These are phyloP conservation scores for Candida tetrigidarum DNA, from an alignment of 1,139 yeast genomes.

Conservation along the genomic window DNA sequence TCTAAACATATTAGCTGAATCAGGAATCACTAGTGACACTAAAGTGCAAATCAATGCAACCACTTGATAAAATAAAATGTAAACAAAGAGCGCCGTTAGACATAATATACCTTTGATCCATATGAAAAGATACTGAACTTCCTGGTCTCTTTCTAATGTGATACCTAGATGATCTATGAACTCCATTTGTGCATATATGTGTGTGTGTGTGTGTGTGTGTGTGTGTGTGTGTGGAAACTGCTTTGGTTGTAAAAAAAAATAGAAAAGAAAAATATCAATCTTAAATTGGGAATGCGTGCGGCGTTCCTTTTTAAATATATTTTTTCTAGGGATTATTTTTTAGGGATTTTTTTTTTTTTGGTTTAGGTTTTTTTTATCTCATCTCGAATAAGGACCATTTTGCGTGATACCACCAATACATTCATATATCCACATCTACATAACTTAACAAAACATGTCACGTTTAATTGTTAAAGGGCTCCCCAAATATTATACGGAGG, in stretches of 20 bases:
- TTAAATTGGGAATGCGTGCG: constrained; percentile 6
- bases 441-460: constrained; percentile 70
- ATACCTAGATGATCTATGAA: constrained; percentile 27
- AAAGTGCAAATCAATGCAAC: constrained; percentile 24
- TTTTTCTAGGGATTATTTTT: too few relatives aligned
- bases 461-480: constrained; percentile 95
- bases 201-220: too few relatives aligned
- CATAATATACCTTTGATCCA: constrained; percentile 25
- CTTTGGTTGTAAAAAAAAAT: constrained; percentile 4
- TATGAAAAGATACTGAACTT: constrained; percentile 11
- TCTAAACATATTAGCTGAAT: constrained; percentile 27
- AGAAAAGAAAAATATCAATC: not conserved
- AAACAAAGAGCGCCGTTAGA: constrained; percentile 20
- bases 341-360: not conserved
- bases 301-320: too few relatives aligned
- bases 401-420: too few relatives aligned
- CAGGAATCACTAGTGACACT: constrained; percentile 29
- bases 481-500: constrained; percentile 82
- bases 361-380: constrained; percentile 7
- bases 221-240: not conserved
- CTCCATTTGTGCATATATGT: constrained; percentile 22
- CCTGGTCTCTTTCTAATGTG: constrained; percentile 18
- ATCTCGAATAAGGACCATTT: constrained; percentile 6
- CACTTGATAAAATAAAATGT: constrained; percentile 28
- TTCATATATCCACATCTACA: too few relatives aligned